Percentiles rank a stretch among this genome's conserved stretches.
These are phyloP conservation scores for Prunus yedoensis DNA, from an alignment of 331 rosid genomes.

Conservation along the genomic window DNA sequence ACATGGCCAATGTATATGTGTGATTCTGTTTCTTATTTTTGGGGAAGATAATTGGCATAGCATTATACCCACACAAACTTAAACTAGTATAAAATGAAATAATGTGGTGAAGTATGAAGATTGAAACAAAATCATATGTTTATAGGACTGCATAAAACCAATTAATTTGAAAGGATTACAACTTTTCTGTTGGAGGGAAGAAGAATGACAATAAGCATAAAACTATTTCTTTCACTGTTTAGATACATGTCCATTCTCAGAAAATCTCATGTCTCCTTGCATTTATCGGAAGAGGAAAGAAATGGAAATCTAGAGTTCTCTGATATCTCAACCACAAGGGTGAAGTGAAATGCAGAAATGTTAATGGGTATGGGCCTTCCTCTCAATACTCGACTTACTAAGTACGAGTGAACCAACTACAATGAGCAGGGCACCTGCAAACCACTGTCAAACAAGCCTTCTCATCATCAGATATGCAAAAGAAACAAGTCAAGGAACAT, in stretches of 20 bases:
- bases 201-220: neutral
- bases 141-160: no score
- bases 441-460: slow-evolving; percentile 52
- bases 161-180: no score
- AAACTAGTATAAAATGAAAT: no score
- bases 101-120: no score
- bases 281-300: neutral
- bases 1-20: no score
- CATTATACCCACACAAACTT: no score
- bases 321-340: neutral
- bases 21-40: no score
- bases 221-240: neutral
- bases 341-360: neutral
- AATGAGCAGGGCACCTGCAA: slow-evolving; percentile 84
- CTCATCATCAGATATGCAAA: slow-evolving; percentile 28
- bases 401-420: slow-evolving; percentile 71
- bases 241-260: neutral
- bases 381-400: slow-evolving; percentile 60
- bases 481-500: neutral
- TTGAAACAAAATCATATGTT: no score
- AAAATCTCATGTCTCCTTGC: neutral
- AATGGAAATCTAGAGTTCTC: neutral
- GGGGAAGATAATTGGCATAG: no score
- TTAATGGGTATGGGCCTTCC: slow-evolving; percentile 51
- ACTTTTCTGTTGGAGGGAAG: neutral